Conservation (phyloP, 441 rosid species). For the Hura crepitans region DNA sequence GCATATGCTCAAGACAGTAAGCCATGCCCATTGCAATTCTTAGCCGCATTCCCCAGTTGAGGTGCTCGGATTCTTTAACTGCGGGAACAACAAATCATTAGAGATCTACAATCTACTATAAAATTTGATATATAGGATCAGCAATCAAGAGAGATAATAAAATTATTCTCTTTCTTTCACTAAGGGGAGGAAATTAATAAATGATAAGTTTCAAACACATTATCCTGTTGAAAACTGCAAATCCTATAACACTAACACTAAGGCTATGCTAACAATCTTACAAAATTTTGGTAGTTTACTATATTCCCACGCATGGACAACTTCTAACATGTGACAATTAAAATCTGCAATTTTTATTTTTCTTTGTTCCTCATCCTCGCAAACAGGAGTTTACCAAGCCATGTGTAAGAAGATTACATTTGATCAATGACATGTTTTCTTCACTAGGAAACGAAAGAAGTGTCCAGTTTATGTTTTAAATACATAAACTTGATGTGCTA, state of each 20-base stretch:
- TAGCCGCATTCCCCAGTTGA: constrained; percentile 79
- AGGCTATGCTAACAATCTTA: neutral
- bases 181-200: constrained; percentile 3
- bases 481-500: neutral
- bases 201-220: constrained; percentile 1
- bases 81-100: constrained; percentile 26
- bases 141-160: neutral
- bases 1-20: constrained; percentile 90
- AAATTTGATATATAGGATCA: no score
- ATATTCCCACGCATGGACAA: neutral
- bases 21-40: constrained; percentile 86
- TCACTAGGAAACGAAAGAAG: neutral
- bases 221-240: neutral
- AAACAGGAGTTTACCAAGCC: neutral
- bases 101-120: constrained; percentile 10
- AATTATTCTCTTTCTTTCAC: neutral
- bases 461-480: neutral
- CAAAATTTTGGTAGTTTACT: neutral
- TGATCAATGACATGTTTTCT: neutral
- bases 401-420: neutral
- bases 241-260: neutral
- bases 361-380: neutral
- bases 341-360: neutral
- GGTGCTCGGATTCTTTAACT: constrained; percentile 82
- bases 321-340: neutral